Evolutionary conservation across 78 protist species (phyloP).

Genomic region (Bodo saltans): DNA sequence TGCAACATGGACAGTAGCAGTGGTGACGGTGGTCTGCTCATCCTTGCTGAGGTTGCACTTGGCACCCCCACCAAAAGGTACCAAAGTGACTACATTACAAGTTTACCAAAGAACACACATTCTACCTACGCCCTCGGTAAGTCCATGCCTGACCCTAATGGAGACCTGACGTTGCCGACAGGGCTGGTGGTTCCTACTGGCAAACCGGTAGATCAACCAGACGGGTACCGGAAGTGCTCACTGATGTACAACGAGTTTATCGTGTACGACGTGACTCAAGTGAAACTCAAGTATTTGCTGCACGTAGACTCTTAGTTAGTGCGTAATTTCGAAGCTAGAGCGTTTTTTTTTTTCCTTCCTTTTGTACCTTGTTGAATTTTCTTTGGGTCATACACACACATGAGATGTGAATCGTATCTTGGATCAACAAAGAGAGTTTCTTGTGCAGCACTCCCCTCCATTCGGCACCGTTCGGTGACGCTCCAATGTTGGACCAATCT

Average conservation of each 20-base stretch:
- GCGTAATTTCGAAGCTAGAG: background rate
- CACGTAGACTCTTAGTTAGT: constrained; percentile 2
- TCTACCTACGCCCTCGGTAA: constrained; percentile 34
- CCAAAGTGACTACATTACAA: constrained; percentile 8
- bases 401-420: background rate
- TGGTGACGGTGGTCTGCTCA: background rate
- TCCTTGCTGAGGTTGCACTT: constrained; percentile 41
- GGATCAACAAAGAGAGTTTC: background rate
- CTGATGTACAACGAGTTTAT: constrained; percentile 65
- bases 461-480: no score
- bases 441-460: background rate
- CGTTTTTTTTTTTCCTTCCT: background rate
- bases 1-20: background rate
- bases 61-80: constrained; percentile 33
- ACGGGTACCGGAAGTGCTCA: background rate
- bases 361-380: background rate
- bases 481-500: no score
- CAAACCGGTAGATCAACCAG: background rate
- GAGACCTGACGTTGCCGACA: background rate
- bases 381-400: background rate
- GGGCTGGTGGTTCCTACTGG: constrained; percentile 38
- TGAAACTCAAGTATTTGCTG: constrained; percentile 43
- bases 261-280: constrained; percentile 58
- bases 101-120: background rate
- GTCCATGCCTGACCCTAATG: constrained; percentile 17